phyloP scores from a whole-genome alignment of 2,329 filamentous ascomycete genomes.

The Didymella exigua region DNA sequence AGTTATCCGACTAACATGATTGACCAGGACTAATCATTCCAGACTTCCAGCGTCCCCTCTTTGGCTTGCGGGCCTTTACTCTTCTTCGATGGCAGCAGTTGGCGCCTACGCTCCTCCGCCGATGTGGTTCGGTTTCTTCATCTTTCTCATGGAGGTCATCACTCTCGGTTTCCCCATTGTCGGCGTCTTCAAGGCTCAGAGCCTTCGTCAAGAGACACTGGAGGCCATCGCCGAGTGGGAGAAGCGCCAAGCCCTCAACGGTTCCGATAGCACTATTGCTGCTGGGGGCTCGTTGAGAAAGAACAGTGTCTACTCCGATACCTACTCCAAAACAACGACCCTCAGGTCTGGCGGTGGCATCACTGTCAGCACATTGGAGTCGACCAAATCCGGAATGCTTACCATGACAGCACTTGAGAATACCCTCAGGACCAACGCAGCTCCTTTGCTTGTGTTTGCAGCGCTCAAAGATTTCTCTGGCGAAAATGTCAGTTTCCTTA shows the following conservation, averaged over 20 bases:
- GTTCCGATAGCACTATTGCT: conserved; percentile 6
- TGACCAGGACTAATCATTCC: not conserved
- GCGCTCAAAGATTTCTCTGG: conserved; percentile 45
- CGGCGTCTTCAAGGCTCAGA: conserved; percentile 36
- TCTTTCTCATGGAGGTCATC: conserved; percentile 41
- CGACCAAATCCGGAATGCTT: conserved; percentile 38
- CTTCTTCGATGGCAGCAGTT: conserved; percentile 33
- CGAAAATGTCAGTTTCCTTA: conserved; percentile 46
- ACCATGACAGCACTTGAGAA: conserved; percentile 45
- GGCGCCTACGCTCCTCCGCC: conserved; percentile 36
- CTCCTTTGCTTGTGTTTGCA: conserved; percentile 41
- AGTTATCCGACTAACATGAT: not conserved
- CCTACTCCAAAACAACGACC: conserved; percentile 24
- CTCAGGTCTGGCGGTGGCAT: conserved; percentile 17
- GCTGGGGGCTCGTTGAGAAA: conserved; percentile 19
- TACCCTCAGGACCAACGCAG: conserved; percentile 37
- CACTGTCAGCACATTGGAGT: conserved; percentile 30
- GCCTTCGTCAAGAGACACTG: conserved; percentile 39
- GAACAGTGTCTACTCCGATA: conserved; percentile 21
- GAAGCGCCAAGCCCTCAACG: conserved; percentile 29
- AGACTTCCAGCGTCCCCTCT: conserved; percentile 43
- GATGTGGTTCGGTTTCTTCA: conserved; percentile 41
- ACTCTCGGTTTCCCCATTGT: conserved; percentile 40
- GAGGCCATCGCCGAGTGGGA: conserved; percentile 44
- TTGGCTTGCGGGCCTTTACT: conserved; percentile 43